Base-by-base conservation (phyloP, 139 green algal species). In the Coelastrella sp. region DNA sequence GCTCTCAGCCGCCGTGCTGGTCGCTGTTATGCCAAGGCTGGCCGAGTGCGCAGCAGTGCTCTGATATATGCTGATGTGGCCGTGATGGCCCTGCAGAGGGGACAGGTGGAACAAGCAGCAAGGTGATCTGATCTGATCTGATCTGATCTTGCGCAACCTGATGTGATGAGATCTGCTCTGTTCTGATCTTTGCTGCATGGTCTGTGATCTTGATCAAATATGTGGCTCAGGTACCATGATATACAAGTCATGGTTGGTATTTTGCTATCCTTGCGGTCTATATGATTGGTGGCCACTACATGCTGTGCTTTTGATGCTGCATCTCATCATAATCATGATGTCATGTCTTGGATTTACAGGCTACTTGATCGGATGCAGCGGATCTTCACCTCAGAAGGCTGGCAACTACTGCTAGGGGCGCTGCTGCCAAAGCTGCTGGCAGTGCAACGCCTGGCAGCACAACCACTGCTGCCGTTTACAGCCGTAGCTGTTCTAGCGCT, bases 51-150 rank as follows among this genome's bases (percentile, higher is more conserved):
- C 19, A 89, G 71, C 45, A 88, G 78, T 5, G 81, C 85, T 21
- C 68, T 91, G 64, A 83, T 92, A 25, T 79, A 66, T 9, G 78
- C 78, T 66, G 90, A 94, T 17, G 84, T 94, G 79, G 91, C 90
- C 4, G 88, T 91, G 35, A 83, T 85, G 23, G 72, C 90, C 37
- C 41, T 79, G 43, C 83, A 82, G 1, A 57, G 75, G 23, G 88
- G 86, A 21, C 35, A 86, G 19, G 5, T 81, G 57, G 67, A 84
- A 43, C 5, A 63, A 27, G 85, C 67, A 35, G 41, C 67, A 17
- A 37, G 64, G 72, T 72, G 53, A n/a, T n/a, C n/a, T n/a, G n/a
- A n/a, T n/a, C n/a, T n/a, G n/a, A n/a, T n/a, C n/a, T n/a, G n/a
- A n/a, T n/a, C n/a, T n/a, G n/a, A n/a, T n/a, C n/a, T n/a, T n/a